phyloP scores from a whole-genome alignment of 805 yeast genomes.

The Ascoidea rubescens region DNA sequence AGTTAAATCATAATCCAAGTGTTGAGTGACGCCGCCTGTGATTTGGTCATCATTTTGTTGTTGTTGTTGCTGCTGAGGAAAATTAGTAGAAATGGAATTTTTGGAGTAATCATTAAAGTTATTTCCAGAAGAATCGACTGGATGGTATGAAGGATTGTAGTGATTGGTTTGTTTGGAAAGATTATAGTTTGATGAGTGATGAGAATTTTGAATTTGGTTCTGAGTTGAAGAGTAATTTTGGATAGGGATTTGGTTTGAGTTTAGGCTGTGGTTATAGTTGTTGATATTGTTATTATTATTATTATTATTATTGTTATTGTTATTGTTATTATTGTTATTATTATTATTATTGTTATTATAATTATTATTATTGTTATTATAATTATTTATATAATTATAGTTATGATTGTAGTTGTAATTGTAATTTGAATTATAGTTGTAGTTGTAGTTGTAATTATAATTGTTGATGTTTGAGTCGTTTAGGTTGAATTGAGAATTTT shows the following conservation, averaged over 20 bases:
- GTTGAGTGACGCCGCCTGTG: slow-evolving; percentile 66
- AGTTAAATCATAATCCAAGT: slow-evolving; percentile 66
- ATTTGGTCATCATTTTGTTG: background rate
- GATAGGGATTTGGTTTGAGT: background rate
- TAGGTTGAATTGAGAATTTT: no score
- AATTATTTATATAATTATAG: no score
- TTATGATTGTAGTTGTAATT: no score
- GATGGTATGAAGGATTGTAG: background rate
- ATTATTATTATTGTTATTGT: no score
- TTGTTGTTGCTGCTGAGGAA: background rate
- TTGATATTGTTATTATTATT: no score
- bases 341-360: no score
- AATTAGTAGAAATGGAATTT: background rate
- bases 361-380: no score
- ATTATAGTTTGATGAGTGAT: background rate
- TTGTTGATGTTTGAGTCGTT: no score
- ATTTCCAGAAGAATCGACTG: background rate
- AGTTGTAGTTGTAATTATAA: no score
- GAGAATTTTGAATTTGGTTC: background rate
- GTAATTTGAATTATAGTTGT: no score
- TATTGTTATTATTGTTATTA: no score
- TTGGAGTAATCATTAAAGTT: background rate
- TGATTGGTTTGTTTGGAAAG: background rate
- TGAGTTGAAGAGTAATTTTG: background rate
- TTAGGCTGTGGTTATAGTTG: background rate